phyloP scores from a whole-genome alignment of 2,329 filamentous ascomycete species.

The Metarhizium humberi region DNA sequence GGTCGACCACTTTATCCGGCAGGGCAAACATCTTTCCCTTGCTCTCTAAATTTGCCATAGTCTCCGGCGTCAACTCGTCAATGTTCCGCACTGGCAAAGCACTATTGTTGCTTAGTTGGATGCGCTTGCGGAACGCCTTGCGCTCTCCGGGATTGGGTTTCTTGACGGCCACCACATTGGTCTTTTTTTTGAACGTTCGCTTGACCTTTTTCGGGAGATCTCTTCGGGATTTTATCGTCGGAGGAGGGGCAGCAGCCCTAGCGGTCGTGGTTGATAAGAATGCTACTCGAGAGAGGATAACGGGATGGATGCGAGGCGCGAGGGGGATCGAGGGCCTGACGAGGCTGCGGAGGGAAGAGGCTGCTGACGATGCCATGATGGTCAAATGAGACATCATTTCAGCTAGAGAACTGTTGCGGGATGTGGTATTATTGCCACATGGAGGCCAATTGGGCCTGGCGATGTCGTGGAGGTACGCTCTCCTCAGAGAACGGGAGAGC shows the following conservation, averaged over 20 bases:
- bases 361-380: conserved; percentile 7
- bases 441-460: conserved; percentile 19
- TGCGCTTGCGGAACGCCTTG: conserved; percentile 77
- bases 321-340: conserved; percentile 22
- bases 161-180: conserved; percentile 34
- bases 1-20: conserved; percentile 62
- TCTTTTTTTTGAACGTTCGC: conserved; percentile 44
- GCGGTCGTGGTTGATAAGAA: conserved; percentile 29
- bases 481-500: neutral
- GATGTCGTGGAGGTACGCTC: conserved; percentile 7
- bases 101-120: conserved; percentile 90
- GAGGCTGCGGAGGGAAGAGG: conserved; percentile 31
- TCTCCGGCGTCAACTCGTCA: conserved; percentile 46
- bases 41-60: conserved; percentile 43
- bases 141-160: conserved; percentile 68
- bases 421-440: conserved; percentile 14
- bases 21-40: conserved; percentile 62
- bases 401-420: neutral
- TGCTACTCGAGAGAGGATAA: conserved; percentile 22
- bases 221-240: conserved; percentile 23
- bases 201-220: conserved; percentile 29
- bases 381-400: too few relatives aligned
- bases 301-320: conserved; percentile 23
- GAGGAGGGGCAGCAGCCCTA: conserved; percentile 19
- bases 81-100: conserved; percentile 69